Evolutionary conservation across 768 basidiomycete species (phyloP).

Genomic region (Tylopilus rubrobrunneus): DNA sequence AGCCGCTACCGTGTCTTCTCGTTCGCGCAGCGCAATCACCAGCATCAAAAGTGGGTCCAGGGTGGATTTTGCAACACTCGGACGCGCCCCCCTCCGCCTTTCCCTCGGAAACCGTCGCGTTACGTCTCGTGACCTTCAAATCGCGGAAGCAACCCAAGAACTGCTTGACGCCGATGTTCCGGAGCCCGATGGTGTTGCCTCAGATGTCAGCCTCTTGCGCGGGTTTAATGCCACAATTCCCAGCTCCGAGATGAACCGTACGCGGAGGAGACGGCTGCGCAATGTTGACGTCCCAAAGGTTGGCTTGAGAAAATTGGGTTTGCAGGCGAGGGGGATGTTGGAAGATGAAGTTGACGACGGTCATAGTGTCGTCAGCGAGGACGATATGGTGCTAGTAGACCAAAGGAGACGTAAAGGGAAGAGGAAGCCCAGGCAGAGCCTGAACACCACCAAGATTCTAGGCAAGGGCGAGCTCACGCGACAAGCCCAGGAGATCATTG

Average conservation of each 20-base stretch:
- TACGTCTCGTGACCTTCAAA: slow-evolving; percentile 80
- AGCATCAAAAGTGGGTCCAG: slow-evolving; percentile 32
- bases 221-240: slow-evolving; percentile 97
- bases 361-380: slow-evolving; percentile 68
- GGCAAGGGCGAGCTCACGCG: slow-evolving; percentile 81
- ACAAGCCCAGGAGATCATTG: slow-evolving; percentile 81
- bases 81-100: slow-evolving; percentile 71
- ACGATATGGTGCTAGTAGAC: slow-evolving; percentile 64
- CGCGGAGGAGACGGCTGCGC: slow-evolving; percentile 73
- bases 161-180: slow-evolving; percentile 69
- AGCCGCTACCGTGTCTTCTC: slow-evolving; percentile 63
- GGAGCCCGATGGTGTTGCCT: slow-evolving; percentile 65
- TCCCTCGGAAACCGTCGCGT: slow-evolving; percentile 61
- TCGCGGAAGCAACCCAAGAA: slow-evolving; percentile 78
- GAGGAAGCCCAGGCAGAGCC: slow-evolving; percentile 57
- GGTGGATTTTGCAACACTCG: slow-evolving; percentile 74
- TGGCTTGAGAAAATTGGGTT: slow-evolving; percentile 76
- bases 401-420: slow-evolving; percentile 33
- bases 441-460: slow-evolving; percentile 64
- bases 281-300: slow-evolving; percentile 72
- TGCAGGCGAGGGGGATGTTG: slow-evolving; percentile 70
- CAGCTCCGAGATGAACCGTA: slow-evolving; percentile 74
- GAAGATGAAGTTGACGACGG: slow-evolving; percentile 49
- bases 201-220: slow-evolving; percentile 74
- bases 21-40: slow-evolving; percentile 34